Conservation (phyloP, 495 filamentous ascomycete species). For the Darksidea phi region DNA sequence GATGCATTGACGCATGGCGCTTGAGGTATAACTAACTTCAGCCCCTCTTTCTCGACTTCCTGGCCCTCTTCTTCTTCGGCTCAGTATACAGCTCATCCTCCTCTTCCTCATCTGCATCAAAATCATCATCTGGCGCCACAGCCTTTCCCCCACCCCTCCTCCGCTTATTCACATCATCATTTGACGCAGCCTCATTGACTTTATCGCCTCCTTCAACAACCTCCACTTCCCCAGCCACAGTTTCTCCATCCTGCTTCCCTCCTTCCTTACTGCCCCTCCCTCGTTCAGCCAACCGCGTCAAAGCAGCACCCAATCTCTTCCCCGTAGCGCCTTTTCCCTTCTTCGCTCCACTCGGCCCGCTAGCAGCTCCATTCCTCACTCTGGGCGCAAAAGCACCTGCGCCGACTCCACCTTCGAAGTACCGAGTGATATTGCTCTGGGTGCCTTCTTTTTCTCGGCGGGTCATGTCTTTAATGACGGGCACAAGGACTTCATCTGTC, state of each 20-base stretch:
- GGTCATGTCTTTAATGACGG: constrained; percentile 94
- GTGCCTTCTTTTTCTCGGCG: constrained; percentile 80
- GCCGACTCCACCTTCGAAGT: constrained; percentile 66
- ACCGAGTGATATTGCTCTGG: constrained; percentile 93
- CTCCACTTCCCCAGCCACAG: not conserved
- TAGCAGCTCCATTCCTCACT: constrained; percentile 54
- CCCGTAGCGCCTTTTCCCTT: constrained; percentile 72
- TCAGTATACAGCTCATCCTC: constrained; percentile 25
- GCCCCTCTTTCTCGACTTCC: constrained; percentile 13
- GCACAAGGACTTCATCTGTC: constrained; percentile 91
- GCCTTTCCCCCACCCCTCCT: constrained; percentile 6
- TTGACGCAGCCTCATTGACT: not conserved
- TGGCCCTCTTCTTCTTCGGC: constrained; percentile 26
- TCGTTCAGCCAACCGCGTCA: constrained; percentile 30
- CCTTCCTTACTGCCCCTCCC: constrained; percentile 2
- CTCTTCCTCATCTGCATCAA: constrained; percentile 1
- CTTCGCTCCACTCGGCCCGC: constrained; percentile 52
- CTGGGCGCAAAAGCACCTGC: constrained; percentile 72
- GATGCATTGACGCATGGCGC: not conserved
- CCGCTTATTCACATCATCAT: not conserved
- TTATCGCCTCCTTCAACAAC: not conserved
- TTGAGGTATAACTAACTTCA: not conserved
- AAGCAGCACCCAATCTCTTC: constrained; percentile 30
- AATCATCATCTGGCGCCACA: not conserved
- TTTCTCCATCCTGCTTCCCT: not conserved